Evolutionary conservation across 2,329 filamentous ascomycete genomes (phyloP).

Genomic region (Ophiocordyceps australis): DNA sequence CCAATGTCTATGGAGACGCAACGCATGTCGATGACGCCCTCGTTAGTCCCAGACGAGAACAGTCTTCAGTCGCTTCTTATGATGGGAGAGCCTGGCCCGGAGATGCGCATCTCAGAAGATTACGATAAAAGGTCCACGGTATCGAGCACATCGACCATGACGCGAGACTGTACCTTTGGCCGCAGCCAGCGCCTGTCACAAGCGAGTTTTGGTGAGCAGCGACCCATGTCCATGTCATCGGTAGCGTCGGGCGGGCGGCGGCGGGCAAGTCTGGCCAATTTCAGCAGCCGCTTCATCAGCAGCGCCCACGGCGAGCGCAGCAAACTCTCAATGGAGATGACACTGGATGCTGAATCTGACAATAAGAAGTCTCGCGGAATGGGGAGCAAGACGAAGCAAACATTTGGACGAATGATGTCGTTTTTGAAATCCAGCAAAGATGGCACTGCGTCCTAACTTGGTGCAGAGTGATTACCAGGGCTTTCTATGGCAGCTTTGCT

Average conservation of each 20-base stretch:
- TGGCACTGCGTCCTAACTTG: constrained; percentile 8
- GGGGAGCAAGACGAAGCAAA: constrained; percentile 41
- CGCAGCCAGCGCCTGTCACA: constrained; percentile 27
- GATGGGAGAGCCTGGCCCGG: constrained; percentile 57
- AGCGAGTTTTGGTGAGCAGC: constrained; percentile 30
- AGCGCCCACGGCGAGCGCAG: constrained; percentile 57
- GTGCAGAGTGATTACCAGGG: too few relatives aligned
- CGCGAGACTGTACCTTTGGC: constrained; percentile 40
- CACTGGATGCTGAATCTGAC: constrained; percentile 33
- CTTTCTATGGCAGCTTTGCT: constrained; percentile 4
- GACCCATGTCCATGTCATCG: constrained; percentile 43
- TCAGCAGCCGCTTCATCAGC: constrained; percentile 61
- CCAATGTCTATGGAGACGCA: constrained; percentile 53
- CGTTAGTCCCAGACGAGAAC: constrained; percentile 54
- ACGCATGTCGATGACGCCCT: constrained; percentile 56
- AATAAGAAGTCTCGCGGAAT: constrained; percentile 34
- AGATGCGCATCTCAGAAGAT: constrained; percentile 52
- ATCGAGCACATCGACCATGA: constrained; percentile 63
- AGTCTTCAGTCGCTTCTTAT: constrained; percentile 53
- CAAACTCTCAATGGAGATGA: constrained; percentile 54
- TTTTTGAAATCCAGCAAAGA: constrained; percentile 54
- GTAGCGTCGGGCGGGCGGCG: constrained; percentile 50
- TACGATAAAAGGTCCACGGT: constrained; percentile 54
- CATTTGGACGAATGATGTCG: constrained; percentile 57
- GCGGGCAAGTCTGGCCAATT: constrained; percentile 57